These are phyloP conservation scores for Colletotrichum sp. DNA, from an alignment of 2,329 filamentous ascomycete genomes.

Conservation along the genomic window DNA sequence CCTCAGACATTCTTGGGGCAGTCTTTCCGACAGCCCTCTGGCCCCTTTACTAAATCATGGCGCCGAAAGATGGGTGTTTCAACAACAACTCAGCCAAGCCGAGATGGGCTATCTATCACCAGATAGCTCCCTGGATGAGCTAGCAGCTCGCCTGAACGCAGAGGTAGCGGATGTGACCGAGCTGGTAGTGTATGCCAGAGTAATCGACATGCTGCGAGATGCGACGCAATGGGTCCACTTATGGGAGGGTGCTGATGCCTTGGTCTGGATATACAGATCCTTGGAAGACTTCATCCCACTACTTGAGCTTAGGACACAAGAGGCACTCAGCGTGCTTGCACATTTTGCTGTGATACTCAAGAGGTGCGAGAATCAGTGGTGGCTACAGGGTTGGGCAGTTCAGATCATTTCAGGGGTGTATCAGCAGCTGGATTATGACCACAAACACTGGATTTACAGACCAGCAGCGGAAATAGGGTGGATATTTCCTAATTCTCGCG, in stretches of 20 bases:
- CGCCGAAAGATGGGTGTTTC: background rate
- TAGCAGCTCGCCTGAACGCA: background rate
- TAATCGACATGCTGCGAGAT: background rate
- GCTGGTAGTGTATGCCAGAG: background rate
- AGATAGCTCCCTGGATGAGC: background rate
- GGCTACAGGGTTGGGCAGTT: conserved; percentile 2
- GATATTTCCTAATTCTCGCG: background rate
- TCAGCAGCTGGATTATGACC: background rate
- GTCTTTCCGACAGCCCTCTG: background rate
- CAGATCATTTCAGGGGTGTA: conserved; percentile 4
- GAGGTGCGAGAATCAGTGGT: conserved; percentile 1
- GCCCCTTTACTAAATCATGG: background rate
- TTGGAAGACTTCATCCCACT: background rate
- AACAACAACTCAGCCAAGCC: background rate
- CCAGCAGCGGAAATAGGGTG: conserved; percentile 8
- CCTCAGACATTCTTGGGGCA: background rate
- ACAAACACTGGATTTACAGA: background rate
- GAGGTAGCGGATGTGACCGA: background rate
- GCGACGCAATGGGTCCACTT: background rate
- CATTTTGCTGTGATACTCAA: conserved; percentile 1
- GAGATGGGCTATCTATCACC: background rate
- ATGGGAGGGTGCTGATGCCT: background rate
- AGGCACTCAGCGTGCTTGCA: background rate
- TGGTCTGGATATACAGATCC: conserved; percentile 2
- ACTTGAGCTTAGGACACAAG: background rate